A percentile compares a stretch with the other conserved stretches of the same genome.
Conservation (phyloP, 345 rosid genomes). For the Syzygium jambos region DNA sequence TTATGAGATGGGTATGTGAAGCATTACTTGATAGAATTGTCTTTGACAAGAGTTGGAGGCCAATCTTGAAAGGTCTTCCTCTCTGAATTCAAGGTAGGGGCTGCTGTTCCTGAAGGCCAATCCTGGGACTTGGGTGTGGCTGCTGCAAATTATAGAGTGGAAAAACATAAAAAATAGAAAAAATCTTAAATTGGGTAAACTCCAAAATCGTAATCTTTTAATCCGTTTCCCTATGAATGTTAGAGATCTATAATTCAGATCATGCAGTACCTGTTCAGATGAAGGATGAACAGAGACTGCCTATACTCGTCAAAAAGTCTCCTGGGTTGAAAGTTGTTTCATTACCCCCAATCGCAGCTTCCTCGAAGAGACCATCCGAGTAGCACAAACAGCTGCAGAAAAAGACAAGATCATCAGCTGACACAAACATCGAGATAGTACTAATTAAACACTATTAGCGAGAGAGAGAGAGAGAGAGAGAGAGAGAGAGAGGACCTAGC, state of each 20-base stretch:
- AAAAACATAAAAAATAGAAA: background rate
- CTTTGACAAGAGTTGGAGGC: constrained; percentile 36
- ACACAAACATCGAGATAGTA: background rate
- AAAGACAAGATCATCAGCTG: background rate
- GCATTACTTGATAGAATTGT: constrained; percentile 57
- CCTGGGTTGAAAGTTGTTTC: constrained; percentile 17
- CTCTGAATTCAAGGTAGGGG: constrained; percentile 45
- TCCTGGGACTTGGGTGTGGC: constrained; percentile 54
- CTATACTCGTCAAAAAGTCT: constrained; percentile 44
- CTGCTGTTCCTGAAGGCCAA: constrained; percentile 43
- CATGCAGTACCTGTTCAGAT: constrained; percentile 16
- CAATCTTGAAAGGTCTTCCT: constrained; percentile 31
- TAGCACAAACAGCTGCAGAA: constrained; percentile 35
- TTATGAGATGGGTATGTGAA: too few species aligned
- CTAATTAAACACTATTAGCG: background rate
- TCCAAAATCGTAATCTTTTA: background rate
- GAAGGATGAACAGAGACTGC: constrained; percentile 18
- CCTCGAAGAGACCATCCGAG: constrained; percentile 48
- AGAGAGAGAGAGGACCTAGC: constrained; percentile 1
- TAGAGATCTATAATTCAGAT: background rate
- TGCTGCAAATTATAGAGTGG: background rate
- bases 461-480: background rate
- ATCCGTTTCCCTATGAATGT: background rate
- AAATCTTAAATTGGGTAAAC: background rate
- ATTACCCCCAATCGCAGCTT: background rate